These are phyloP conservation scores for Albophoma yamanashiensis DNA, from an alignment of 2,329 filamentous ascomycete genomes.

Conservation along the genomic window DNA sequence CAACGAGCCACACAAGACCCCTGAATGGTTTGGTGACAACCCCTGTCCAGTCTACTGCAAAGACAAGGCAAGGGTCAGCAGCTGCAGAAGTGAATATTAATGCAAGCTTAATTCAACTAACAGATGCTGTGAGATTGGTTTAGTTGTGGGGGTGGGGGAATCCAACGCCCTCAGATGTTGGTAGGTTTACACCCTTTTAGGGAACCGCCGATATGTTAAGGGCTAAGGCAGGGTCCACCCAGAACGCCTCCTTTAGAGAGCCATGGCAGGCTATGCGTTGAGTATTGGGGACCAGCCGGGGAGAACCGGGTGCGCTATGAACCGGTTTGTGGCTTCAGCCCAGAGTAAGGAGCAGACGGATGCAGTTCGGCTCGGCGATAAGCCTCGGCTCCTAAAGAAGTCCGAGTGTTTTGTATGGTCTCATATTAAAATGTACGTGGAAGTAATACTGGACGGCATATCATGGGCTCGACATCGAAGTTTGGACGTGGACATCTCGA, in stretches of 20 bases:
- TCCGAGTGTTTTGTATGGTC: background rate
- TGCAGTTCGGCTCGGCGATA: background rate
- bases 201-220: background rate
- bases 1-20: background rate
- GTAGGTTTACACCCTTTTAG: background rate
- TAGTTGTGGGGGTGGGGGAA: too few relatives aligned
- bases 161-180: background rate
- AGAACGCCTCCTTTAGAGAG: background rate
- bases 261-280: background rate
- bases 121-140: background rate
- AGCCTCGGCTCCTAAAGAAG: background rate
- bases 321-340: background rate
- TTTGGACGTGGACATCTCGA: too few relatives aligned
- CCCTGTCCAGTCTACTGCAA: background rate
- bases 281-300: background rate
- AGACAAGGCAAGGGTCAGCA: background rate
- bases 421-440: background rate
- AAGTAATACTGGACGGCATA: background rate
- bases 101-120: background rate
- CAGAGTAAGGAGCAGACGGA: background rate
- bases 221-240: background rate
- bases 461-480: background rate
- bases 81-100: background rate
- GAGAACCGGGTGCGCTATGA: background rate
- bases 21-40: background rate